phyloP scores from a whole-genome alignment of 2,329 filamentous ascomycete species.

The Davidsoniella eucalypti region DNA sequence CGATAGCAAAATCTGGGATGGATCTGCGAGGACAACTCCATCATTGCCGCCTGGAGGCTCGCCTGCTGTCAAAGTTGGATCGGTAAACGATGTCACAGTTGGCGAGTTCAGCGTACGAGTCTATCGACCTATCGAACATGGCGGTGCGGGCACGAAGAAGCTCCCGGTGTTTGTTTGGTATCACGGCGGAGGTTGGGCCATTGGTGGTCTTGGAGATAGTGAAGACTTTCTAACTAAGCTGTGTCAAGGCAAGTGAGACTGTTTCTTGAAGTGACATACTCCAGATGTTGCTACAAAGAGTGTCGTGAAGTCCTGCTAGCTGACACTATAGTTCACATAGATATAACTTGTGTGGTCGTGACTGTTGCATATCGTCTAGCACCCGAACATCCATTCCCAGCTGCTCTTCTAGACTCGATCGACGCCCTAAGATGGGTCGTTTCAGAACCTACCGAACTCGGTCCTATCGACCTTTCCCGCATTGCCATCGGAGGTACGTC shows the following conservation, averaged over 20 bases:
- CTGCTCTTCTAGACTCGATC: constrained; percentile 27
- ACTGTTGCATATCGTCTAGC: constrained; percentile 34
- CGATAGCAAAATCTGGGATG: constrained; percentile 21
- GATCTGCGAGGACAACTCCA: constrained; percentile 16
- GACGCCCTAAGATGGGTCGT: constrained; percentile 27
- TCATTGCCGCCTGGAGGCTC: constrained; percentile 18
- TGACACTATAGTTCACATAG: constrained; percentile 25
- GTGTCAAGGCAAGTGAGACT: constrained; percentile 15
- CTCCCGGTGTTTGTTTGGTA: constrained; percentile 22
- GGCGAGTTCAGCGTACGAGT: constrained; percentile 19
- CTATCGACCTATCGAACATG: constrained; percentile 16
- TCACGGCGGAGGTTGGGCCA: constrained; percentile 34
- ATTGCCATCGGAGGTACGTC: constrained; percentile 32
- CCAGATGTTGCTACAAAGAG: too few species aligned
- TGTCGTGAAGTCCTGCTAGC: too few species aligned
- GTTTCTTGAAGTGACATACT: neutral
- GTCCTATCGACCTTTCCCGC: constrained; percentile 26
- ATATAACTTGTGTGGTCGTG: constrained; percentile 25
- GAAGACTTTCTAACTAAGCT: constrained; percentile 23
- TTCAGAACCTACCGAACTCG: constrained; percentile 23
- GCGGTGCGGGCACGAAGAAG: constrained; percentile 13
- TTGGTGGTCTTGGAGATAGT: constrained; percentile 27
- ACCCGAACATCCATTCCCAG: constrained; percentile 28
- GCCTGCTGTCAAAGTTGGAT: constrained; percentile 18
- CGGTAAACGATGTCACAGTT: constrained; percentile 17